phyloP scores from a whole-genome alignment of 345 rosid species.

The Acer negundo region DNA sequence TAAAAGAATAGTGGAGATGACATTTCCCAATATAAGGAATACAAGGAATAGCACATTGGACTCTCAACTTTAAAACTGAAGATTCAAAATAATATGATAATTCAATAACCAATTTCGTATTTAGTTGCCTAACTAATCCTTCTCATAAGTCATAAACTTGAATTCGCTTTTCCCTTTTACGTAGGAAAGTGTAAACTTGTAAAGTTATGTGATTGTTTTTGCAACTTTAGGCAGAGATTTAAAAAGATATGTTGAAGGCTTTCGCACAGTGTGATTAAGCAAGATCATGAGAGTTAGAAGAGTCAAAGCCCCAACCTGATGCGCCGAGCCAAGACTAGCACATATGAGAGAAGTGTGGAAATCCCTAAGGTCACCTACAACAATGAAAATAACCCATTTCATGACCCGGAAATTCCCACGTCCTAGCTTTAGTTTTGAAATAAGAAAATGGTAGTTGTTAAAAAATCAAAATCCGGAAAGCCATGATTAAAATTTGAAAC shows the following conservation, averaged over 20 bases:
- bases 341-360: conserved; percentile 83
- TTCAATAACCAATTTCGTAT: conserved; percentile 4
- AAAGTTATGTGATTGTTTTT: conserved; percentile 31
- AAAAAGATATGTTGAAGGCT: conserved; percentile 69
- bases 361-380: conserved; percentile 79
- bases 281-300: conserved; percentile 72
- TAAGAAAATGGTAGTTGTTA: background rate
- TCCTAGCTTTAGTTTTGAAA: background rate
- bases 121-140: background rate
- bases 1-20: no score
- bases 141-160: background rate
- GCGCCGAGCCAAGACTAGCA: conserved; percentile 85
- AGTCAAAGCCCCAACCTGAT: conserved; percentile 86
- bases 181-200: background rate
- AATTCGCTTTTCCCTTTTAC: background rate
- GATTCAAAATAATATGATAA: background rate
- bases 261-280: conserved; percentile 80
- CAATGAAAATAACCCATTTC: background rate
- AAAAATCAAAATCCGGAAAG: background rate
- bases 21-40: no score
- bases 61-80: no score
- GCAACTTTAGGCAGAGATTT: conserved; percentile 77
- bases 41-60: no score
- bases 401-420: background rate
- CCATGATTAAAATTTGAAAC: background rate